A percentile compares a stretch with the other conserved stretches of the same genome.
Evolutionary conservation across 192 early-diverging fungal genomes (phyloP).

Genomic region (Neocallimastix lanati): DNA sequence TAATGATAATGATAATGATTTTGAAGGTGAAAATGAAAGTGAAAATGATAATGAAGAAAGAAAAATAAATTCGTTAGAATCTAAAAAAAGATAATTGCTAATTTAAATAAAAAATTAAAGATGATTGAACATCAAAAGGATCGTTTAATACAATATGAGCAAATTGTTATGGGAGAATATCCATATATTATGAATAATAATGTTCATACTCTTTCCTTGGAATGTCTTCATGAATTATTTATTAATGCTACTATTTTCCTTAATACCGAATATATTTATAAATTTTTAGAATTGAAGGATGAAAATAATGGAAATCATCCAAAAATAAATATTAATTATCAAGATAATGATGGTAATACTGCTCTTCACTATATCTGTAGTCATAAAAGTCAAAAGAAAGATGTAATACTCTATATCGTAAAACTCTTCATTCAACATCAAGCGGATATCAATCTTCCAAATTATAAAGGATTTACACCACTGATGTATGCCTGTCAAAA

Average conservation of each 20-base stretch:
- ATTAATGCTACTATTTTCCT: not conserved
- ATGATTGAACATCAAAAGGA: not conserved
- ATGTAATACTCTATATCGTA: not conserved
- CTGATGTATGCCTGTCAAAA: not conserved
- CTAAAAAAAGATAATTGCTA: not conserved
- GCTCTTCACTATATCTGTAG: not conserved
- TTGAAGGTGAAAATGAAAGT: too few relatives aligned
- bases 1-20: too few relatives aligned
- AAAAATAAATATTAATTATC: not conserved
- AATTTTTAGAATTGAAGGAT: not conserved
- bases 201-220: not conserved
- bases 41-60: not conserved
- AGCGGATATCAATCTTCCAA: not conserved
- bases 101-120: not conserved
- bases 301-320: too few relatives aligned
- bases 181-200: not conserved
- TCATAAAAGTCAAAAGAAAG: not conserved
- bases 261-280: not conserved
- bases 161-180: not conserved
- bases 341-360: not conserved
- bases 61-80: not conserved
- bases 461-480: not conserved
- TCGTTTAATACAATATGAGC: not conserved
- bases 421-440: not conserved
- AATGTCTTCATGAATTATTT: not conserved